These are phyloP conservation scores for Aspergillus glaucus DNA, from an alignment of 2,329 filamentous ascomycete species.

Conservation along the genomic window DNA sequence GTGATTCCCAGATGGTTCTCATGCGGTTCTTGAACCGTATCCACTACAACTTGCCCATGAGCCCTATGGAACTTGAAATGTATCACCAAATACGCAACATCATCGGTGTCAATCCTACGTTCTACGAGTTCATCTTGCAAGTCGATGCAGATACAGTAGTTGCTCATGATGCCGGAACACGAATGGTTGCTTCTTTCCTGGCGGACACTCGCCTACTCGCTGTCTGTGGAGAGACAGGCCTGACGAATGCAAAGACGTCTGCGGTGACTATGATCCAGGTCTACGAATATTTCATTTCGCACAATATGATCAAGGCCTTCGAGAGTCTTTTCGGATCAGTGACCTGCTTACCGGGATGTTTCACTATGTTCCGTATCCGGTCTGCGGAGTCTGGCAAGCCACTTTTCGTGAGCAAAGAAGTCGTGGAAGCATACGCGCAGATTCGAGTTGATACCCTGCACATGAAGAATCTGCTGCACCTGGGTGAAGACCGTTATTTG, in stretches of 20 bases:
- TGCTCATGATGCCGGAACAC: conserved; percentile 78
- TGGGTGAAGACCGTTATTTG: conserved; percentile 95
- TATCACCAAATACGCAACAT: conserved; percentile 98
- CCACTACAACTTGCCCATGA: conserved; percentile 96
- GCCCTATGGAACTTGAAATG: conserved; percentile 92
- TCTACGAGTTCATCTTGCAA: conserved; percentile 94
- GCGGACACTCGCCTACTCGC: conserved; percentile 91
- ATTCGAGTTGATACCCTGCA: conserved; percentile 97
- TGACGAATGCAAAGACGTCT: conserved; percentile 88
- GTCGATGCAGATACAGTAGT: conserved; percentile 98
- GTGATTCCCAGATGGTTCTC: conserved; percentile 95
- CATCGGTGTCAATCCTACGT: conserved; percentile 95
- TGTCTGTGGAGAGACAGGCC: conserved; percentile 86
- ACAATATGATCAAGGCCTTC: conserved; percentile 94
- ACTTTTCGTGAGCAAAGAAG: conserved; percentile 87
- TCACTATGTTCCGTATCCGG: conserved; percentile 97
- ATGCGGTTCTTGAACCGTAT: conserved; percentile 99
- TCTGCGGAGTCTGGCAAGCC: conserved; percentile 92
- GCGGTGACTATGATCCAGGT: conserved; percentile 99
- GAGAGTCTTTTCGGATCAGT: conserved; percentile 95
- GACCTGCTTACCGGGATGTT: conserved; percentile 96
- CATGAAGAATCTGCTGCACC: conserved; percentile 95
- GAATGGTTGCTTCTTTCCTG: conserved; percentile 85
- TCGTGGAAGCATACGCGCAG: conserved; percentile 79
- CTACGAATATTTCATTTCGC: conserved; percentile 99